A percentile compares a stretch with the other conserved stretches of the same genome.
Conservation (phyloP, 1,139 yeast species). For the Pichia sp. region DNA sequence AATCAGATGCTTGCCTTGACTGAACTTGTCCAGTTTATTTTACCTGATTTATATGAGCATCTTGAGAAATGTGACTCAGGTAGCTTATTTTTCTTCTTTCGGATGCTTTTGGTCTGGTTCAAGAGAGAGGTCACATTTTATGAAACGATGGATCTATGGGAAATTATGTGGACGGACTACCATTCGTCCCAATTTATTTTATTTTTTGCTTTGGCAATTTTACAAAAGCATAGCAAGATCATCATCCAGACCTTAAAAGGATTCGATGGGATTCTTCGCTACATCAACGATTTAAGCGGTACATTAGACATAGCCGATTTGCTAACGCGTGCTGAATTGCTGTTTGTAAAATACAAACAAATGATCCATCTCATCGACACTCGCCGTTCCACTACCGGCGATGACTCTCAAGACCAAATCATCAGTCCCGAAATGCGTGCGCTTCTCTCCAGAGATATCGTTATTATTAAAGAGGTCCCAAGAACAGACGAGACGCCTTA, state of each 20-base stretch:
- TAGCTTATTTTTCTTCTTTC: constrained; percentile 84
- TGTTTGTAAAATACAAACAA: constrained; percentile 71
- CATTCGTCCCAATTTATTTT: constrained; percentile 81
- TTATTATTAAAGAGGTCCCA: constrained; percentile 58
- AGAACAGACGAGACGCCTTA: constrained; percentile 33
- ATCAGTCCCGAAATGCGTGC: constrained; percentile 49
- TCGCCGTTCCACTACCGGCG: constrained; percentile 34
- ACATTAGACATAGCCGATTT: constrained; percentile 61
- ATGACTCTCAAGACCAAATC: constrained; percentile 11
- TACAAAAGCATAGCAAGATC: constrained; percentile 78
- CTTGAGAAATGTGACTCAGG: constrained; percentile 81
- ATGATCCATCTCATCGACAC: constrained; percentile 67
- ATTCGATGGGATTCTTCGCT: constrained; percentile 88
- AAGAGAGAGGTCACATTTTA: constrained; percentile 85
- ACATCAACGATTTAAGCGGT: constrained; percentile 83
- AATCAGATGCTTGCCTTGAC: constrained; percentile 77
- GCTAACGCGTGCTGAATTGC: constrained; percentile 69
- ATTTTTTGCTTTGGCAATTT: constrained; percentile 77
- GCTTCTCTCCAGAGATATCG: constrained; percentile 49
- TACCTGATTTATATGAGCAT: constrained; percentile 78
- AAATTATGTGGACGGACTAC: constrained; percentile 81
- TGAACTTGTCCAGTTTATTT: constrained; percentile 78
- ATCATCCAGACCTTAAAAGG: constrained; percentile 64
- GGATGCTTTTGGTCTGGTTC: constrained; percentile 93
- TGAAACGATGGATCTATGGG: constrained; percentile 80